These are phyloP conservation scores for Symbiodinium natans DNA, from an alignment of 73 alveolate genomes.

Conservation along the genomic window DNA sequence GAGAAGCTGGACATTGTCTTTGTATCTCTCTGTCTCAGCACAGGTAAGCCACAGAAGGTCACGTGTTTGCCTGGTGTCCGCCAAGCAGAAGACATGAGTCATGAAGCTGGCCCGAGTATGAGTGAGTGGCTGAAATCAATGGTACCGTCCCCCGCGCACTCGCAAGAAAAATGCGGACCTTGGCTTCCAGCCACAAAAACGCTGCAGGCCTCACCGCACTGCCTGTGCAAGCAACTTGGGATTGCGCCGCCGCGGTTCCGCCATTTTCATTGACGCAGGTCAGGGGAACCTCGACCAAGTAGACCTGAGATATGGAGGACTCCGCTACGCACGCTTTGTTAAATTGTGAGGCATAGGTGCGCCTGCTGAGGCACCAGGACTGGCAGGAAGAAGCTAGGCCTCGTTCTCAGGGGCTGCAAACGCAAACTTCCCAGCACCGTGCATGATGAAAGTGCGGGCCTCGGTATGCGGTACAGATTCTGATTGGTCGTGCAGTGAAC, in stretches of 20 bases:
- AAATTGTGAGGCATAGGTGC: not conserved
- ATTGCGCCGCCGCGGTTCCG: conserved; percentile 93
- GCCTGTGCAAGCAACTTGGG: not conserved
- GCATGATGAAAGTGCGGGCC: not conserved
- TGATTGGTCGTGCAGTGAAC: conserved; percentile 94
- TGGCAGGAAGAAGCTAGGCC: conserved; percentile 95
- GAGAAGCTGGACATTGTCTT: no score
- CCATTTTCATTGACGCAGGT: conserved; percentile 96
- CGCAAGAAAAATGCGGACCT: conserved; percentile 95
- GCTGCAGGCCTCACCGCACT: not conserved
- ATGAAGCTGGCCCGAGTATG: no score
- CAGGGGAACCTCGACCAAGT: conserved; percentile 95
- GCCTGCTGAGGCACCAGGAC: conserved; percentile 95
- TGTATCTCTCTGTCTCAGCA: no score
- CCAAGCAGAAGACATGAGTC: no score
- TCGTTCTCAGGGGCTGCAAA: not conserved
- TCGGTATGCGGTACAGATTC: conserved; percentile 94
- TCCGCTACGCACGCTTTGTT: not conserved
- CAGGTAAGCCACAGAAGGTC: no score
- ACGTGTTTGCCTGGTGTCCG: no score
- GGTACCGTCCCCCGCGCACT: conserved; percentile 95
- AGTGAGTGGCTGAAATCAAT: conserved; percentile 95
- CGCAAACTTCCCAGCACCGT: no score
- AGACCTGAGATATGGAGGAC: conserved; percentile 34
- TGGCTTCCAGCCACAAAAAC: no score